A percentile compares a stretch with the other conserved stretches of the same genome.
phyloP scores from a whole-genome alignment of 2,329 filamentous ascomycete species.

The Calonectria pteridis region DNA sequence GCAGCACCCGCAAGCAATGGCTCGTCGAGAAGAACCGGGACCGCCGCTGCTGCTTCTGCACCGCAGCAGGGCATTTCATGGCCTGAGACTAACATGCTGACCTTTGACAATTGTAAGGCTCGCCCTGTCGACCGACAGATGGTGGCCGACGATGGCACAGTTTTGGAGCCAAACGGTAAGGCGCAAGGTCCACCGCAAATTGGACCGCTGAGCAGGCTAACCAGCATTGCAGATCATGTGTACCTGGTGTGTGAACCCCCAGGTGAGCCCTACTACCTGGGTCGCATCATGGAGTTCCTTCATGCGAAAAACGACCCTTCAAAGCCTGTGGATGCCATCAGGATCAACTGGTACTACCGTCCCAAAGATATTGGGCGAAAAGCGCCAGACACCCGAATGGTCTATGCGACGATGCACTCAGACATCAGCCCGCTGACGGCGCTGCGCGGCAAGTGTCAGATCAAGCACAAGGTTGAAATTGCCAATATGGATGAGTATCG shows the following conservation, averaged over 20 bases:
- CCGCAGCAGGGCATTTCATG: constrained; percentile 55
- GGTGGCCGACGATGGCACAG: constrained; percentile 90
- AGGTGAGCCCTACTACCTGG: constrained; percentile 97
- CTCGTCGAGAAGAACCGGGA: constrained; percentile 37
- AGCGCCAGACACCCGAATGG: constrained; percentile 87
- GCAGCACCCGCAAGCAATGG: constrained; percentile 38
- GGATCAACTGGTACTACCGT: constrained; percentile 98
- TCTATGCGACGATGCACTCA: constrained; percentile 99
- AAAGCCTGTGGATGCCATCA: constrained; percentile 84
- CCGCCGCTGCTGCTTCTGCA: constrained; percentile 38
- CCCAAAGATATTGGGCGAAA: constrained; percentile 96
- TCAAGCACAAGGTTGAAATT: constrained; percentile 90
- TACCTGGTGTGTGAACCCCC: constrained; percentile 98
- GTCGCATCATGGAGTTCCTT: constrained; percentile 98
- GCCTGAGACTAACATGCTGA: constrained; percentile 87
- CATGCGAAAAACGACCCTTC: constrained; percentile 81
- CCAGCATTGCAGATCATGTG: constrained; percentile 73
- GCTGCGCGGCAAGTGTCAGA: constrained; percentile 91
- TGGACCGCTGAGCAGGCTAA: constrained; percentile 45
- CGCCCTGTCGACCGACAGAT: constrained; percentile 81
- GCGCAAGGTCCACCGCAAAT: constrained; percentile 37
- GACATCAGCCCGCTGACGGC: constrained; percentile 94
- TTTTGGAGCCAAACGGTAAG: constrained; percentile 85
- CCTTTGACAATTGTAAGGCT: constrained; percentile 79
- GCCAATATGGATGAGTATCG: constrained; percentile 85